Base-by-base conservation (phyloP, 805 yeast species). In the Diddensiella caesifluorescens region DNA sequence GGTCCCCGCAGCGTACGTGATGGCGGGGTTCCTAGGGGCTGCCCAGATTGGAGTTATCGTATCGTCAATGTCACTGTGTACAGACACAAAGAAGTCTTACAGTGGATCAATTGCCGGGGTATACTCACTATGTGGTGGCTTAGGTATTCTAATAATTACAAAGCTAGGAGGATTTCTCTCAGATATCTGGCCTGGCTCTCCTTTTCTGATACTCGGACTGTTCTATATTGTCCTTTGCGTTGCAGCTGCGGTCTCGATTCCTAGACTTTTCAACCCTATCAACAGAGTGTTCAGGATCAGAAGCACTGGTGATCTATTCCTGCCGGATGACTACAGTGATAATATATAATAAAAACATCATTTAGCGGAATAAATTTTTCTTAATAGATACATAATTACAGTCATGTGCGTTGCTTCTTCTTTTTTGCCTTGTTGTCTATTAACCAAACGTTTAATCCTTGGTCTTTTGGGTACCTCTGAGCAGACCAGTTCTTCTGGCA, bases 401-500 rank as follows among this genome's bases (percentile, higher is more conserved):
- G 32, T 29, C 32, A 29, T 29, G 15, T 29, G 15, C 6, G 15
- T n/a, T 29, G 12, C n/a, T n/a, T n/a, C n/a, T n/a, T n/a, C n/a
- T n/a, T 13, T 28, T 13, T 28, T 13, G 18, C 12, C 27, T 25
- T 28, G 16, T 19, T 28, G 18, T 28, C 16, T 6, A 6, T 28
- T n/a, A 13, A 28, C 27, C 12, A 25, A 12, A 9, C 46, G 56
- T 61, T 73, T 78, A 79, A 63, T 79, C 85, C 76, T 77, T 79
- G 67, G 79, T 79, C 80, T 86, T 88, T 79, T 89, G 96, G 69
- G 97, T 86, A 88, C 97, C 97, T 78, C 97, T 88, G 74, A 89
- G 83, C 74, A 89, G 84, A 90, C 98, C 98, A 67, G 97, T 90
- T 83, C 98, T 88, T 87, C 98, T 88, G 73, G 98, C 98, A 67